Evolutionary conservation across 2,329 filamentous ascomycete genomes (phyloP), one percentile per base, ranked within the genome.

Genomic region (Monosporascus sp.): DNA sequence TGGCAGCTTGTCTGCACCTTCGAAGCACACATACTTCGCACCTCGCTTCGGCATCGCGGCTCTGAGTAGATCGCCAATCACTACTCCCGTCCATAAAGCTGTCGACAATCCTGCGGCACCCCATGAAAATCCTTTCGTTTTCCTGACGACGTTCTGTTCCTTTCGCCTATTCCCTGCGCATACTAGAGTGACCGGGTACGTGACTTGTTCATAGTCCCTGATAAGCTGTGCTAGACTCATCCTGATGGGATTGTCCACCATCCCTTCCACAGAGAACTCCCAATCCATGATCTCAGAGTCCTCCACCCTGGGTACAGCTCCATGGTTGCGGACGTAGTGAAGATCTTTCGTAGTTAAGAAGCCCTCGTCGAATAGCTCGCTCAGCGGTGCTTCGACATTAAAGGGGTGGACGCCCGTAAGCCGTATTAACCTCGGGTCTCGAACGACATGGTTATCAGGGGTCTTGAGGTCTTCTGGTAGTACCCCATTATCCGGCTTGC

Each of bases 121-220:
- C 92, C 92, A 97, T 2, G 90, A 96, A 72, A 97, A 97, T 0
- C 92, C 92, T 63, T 96, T 95, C 1, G 89, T 90, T 69, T 96
- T 96, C 17, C 90, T 81, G 3, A 96, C 89, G 50, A 90, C 78
- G 61, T 97, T 97, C 67, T 96, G 92, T 71, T 97, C 92, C 72
- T 96, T 96, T 35, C 92, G 82, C 54, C 92, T 80, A 69, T 97
- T 97, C 1, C 92, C 92, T 4, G 92, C 92, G 68, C 92, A 97
- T 22, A 96, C 91, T 1, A 97, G 80, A 0, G 92, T 96, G 55
- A 97, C 80, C 0, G 92, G 92, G 54, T 88, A 89, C 3, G 91
- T 96, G 25, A 90, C 80, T 66, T 95, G 89, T 51, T 92, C 85
- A 62, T 88, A 95, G 8, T 88, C 79, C 37, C 78, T 73, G 35